phyloP scores from a whole-genome alignment of 2,329 filamentous ascomycete species.

The Dactylellina parvicollis region DNA sequence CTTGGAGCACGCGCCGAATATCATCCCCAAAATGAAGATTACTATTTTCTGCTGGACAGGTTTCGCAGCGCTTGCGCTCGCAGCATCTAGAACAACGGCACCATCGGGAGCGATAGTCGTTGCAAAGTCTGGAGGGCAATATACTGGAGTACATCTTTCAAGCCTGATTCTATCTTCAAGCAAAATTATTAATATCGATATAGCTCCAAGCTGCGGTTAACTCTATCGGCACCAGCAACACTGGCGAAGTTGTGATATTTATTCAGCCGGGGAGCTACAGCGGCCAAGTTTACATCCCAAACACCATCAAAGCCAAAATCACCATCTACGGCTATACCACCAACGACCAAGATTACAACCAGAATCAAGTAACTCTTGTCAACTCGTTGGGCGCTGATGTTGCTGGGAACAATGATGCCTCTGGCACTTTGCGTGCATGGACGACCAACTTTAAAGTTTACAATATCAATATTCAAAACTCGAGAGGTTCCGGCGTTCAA shows the following conservation, averaged over 20 bases:
- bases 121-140: constrained; percentile 61
- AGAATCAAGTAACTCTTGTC: constrained; percentile 67
- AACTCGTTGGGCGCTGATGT: constrained; percentile 62
- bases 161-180: not conserved
- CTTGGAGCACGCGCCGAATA: not conserved
- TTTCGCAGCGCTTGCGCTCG: constrained; percentile 46
- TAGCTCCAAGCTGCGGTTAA: constrained; percentile 69
- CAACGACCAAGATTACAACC: constrained; percentile 66
- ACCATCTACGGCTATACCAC: constrained; percentile 71
- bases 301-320: constrained; percentile 64
- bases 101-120: constrained; percentile 68
- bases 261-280: constrained; percentile 70
- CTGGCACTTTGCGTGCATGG: constrained; percentile 64
- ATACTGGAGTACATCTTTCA: constrained; percentile 61
- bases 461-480: constrained; percentile 70
- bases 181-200: not conserved
- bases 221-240: constrained; percentile 67
- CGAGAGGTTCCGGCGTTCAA: constrained; percentile 63
- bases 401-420: constrained; percentile 67
- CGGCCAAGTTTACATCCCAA: constrained; percentile 69
- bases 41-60: constrained; percentile 26
- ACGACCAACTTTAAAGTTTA: constrained; percentile 69
- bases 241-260: constrained; percentile 70
- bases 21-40: constrained; percentile 32
- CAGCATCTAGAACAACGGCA: constrained; percentile 62